phyloP scores from a whole-genome alignment of 1,284 basidiomycete genomes.

The Moniliophthora roreri region DNA sequence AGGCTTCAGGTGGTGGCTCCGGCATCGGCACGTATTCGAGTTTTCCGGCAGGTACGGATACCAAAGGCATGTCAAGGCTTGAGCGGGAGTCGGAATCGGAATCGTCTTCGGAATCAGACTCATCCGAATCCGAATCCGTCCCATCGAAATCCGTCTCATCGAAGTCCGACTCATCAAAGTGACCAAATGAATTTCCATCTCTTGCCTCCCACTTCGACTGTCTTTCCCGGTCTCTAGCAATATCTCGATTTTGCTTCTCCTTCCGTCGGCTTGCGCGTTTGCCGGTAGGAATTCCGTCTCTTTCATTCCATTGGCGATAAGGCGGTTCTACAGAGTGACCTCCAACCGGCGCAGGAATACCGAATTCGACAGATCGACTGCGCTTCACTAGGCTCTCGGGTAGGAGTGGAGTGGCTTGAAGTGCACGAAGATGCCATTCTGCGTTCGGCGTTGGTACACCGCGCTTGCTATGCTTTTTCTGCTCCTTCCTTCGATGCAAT shows the following conservation, averaged over 20 bases:
- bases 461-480: no score
- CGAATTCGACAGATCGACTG: neutral
- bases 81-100: neutral
- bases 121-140: neutral
- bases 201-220: neutral
- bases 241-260: neutral
- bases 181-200: neutral
- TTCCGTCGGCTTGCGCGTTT: neutral
- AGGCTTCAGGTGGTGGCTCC: no score
- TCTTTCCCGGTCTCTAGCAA: neutral
- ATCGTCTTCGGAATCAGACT: neutral
- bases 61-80: no score
- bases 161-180: neutral
- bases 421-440: neutral
- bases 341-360: neutral
- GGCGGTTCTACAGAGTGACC: neutral
- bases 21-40: no score
- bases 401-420: neutral
- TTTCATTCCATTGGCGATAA: neutral
- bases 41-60: no score
- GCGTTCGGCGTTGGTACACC: neutral
- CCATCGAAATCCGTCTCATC: neutral
- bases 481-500: no score
- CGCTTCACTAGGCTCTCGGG: neutral
- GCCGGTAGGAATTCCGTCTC: neutral